Evolutionary conservation across 108 stramenopile species (phyloP), one percentile per base, ranked within the genome.

Genomic region (Pseudonitzschia multiseries): DNA sequence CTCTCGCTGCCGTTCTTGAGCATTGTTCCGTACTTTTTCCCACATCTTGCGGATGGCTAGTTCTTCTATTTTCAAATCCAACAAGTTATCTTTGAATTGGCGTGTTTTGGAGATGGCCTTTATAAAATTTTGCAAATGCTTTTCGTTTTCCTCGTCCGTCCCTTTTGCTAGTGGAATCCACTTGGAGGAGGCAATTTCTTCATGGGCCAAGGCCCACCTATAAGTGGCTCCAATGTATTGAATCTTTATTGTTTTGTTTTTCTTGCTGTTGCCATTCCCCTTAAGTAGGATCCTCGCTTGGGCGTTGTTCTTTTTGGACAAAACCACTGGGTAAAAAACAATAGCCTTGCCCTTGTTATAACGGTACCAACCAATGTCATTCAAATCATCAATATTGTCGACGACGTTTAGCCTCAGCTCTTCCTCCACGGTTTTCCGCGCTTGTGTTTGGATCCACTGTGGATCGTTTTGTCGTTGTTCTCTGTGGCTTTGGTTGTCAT

Each of bases 61-160:
- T 50, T 67, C 66, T 24, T 67, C 66, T 14, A 48, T 50, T 67
- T 67, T 67, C 66, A 44, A 22, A 28, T 44, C 66, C 44, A 67
- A 32, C 43, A 29, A 29, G 6, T 67, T 36, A 8, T 67, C 14
- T 48, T 67, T 67, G 26, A 67, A 67, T 15, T 40, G 27, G 13
- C 4, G 8, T 31, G 15, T 31, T 26, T 59, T 28, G 8, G 33
- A 40, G 0, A 62, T 62, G 18, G n/a, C 18, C 31, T 62, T 62
- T 0, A 62, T 15, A 28, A 40, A 41, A 33, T 14, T 21, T 18
- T 62, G 61, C 32, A 62, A 40, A n/a, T n/a, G 32, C 32, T 62
- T 17, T 62, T 62, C 61, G 61, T 62, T 62, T 13, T 62, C 61
- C n/a, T 2, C 0, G 14, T 62, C 61, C 12, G 32, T 40, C 18